Evolutionary conservation across 495 filamentous ascomycete genomes (phyloP), one percentile per base, ranked within the genome.

Genomic region (Podospora pseudopauciseta): DNA sequence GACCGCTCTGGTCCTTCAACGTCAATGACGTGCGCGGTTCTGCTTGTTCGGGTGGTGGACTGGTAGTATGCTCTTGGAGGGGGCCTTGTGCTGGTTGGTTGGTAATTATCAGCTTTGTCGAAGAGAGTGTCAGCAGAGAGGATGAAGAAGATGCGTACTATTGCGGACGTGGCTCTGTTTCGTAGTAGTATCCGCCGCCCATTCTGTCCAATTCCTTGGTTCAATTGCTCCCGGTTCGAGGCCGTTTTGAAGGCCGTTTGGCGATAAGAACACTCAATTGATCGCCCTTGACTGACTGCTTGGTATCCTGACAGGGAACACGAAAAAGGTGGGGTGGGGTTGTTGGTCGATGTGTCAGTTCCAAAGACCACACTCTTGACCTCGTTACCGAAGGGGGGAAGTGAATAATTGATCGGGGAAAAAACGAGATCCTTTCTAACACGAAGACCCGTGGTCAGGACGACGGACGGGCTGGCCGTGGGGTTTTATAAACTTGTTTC

Each of bases 1-100:
- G 65, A 34, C 60, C 55, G 68, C 56, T 26, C 16, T 20, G 55
- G 65, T 28, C 18, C 20, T 32, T 68, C 69, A 20, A 67, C 62
- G 20, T 71, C 30, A 28, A 68, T 30, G 2, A 71, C 44, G 27
- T 60, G 28, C 2, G 60, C 56, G 23, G 23, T 23, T 20, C 44
- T 3, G 9, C 15, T 15, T n/a, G 57, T 13, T 23, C 15, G 3
- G 19, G 57, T 34, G 16, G 32, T n/a, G 6, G n/a, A 44, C 18
- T 20, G n/a, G 9, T 23, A 20, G 39, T 13, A 16, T 2, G 23
- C 55, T 58, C n/a, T 9, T 19, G 55, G 55, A 59, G 69, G 69
- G 3, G 65, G 69, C 3, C 55, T 19, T 58, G 26, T 62, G 39
- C 11, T 26, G 5, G 59, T 9, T 2, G 39, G 39, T 49, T 23